Base-by-base conservation (phyloP, 305 asterid genomes). In the Vinca major region DNA sequence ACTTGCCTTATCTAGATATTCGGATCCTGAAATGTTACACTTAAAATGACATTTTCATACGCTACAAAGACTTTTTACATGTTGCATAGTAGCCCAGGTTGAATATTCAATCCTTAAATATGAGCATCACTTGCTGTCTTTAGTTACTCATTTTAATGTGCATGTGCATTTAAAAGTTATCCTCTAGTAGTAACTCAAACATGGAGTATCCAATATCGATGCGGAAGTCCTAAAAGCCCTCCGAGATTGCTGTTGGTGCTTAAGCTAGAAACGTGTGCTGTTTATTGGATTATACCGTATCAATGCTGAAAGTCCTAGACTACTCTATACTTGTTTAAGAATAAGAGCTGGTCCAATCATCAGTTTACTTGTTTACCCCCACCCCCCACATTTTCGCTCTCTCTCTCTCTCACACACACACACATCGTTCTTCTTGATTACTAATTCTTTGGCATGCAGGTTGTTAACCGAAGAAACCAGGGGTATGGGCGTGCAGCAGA, bases 401-500 rank as follows among this genome's bases (percentile, higher is more conserved):
- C 54, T 13, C n/a, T 2, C 16, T 44, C n/a, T n/a, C n/a, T n/a
- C n/a, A n/a, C n/a, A n/a, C n/a, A n/a, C 55, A 10, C 12, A 50
- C 1, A 9, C 20, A 71, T 66, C 65, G 71, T 62, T 62, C 62
- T 70, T 75, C 45, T 71, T 61, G 63, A 68, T 66, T 69, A 53
- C 60, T 41, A 17, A 52, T 72, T 60, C 43, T 69, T 69, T 45
- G 68, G 63, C 73, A 41, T 78, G 80, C 82, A 93, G 96, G 95
- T 93, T 71, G 96, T 93, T 73, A 88, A 85, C 60, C 72, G 77
- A 65, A 84, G 81, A 83, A 81, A 84, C 82, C 82, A 69, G 69
- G 91, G 96, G 10, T 91, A 91, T 80, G 97, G 97, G 63, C 88
- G 84, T 65, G 80, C 97, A 45, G 99, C 99, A 58, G 99, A 93